These are phyloP conservation scores for Zarea fungicola DNA, from an alignment of 2,329 filamentous ascomycete species.

Conservation along the genomic window DNA sequence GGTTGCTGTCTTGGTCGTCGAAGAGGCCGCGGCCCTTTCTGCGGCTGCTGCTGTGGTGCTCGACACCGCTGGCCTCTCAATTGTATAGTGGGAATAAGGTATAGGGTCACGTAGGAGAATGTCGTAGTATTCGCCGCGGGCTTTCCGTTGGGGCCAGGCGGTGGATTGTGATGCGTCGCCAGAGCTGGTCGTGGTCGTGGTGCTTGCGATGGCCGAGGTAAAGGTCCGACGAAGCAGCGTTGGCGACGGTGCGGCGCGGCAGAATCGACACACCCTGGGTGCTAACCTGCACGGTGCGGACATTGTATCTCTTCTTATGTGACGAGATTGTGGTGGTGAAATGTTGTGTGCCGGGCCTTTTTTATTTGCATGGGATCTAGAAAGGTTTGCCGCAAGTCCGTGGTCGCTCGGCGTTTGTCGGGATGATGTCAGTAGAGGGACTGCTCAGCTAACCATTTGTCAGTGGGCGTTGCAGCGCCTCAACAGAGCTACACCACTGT, in stretches of 20 bases:
- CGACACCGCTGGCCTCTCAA: neutral
- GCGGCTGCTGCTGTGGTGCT: neutral
- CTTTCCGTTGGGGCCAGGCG: conserved; percentile 6
- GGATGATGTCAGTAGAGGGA: conserved; percentile 11
- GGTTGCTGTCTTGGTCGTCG: neutral
- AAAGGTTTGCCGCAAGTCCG: neutral
- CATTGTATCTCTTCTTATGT: conserved; percentile 5
- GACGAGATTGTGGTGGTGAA: neutral
- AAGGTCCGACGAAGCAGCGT: neutral
- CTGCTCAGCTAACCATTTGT: too few relatives aligned
- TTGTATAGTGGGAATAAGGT: neutral
- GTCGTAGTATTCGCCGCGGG: conserved; percentile 14
- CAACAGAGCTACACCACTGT: too few relatives aligned
- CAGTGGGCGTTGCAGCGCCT: neutral
- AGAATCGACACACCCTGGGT: conserved; percentile 3
- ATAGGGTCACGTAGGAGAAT: conserved; percentile 9
- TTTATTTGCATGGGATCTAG: neutral
- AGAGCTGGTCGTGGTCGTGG: neutral
- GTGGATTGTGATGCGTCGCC: neutral
- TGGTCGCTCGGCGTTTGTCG: conserved; percentile 4
- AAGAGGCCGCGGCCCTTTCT: neutral
- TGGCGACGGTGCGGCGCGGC: conserved; percentile 5
- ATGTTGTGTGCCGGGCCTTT: neutral
- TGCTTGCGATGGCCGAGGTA: neutral
- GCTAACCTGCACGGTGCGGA: neutral